Evolutionary conservation across 176 grass and related monocot genomes (phyloP).

Genomic region (Puya raimondii): DNA sequence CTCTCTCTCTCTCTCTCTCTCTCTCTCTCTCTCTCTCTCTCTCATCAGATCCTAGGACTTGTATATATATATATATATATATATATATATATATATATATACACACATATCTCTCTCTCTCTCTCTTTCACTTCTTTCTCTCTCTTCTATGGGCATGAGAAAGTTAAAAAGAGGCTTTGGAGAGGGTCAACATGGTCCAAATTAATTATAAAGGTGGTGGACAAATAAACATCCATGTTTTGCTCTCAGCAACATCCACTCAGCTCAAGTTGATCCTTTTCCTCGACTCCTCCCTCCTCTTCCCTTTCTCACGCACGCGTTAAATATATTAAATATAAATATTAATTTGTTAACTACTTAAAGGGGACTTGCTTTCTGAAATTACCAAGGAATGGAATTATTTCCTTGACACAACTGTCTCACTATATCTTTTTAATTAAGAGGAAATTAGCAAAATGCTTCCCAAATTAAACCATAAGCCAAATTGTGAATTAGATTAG

Average conservation of each 20-base stretch:
- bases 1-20: not conserved
- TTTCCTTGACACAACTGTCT: not conserved
- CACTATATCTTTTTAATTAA: no score
- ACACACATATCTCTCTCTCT: no score
- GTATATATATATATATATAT: no score
- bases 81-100: no score
- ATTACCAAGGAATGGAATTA: slow-evolving; percentile 20
- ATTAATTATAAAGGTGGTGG: slow-evolving; percentile 18
- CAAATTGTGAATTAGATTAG: no score
- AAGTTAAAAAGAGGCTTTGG: slow-evolving; percentile 2
- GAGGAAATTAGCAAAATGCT: no score
- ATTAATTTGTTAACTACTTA: slow-evolving; percentile 12
- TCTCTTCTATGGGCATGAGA: slow-evolving; percentile 19
- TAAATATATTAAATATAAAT: slow-evolving; percentile 13
- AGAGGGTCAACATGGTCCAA: slow-evolving; percentile 22
- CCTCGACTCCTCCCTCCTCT: not conserved
- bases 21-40: slow-evolving; percentile 3
- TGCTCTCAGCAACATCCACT: slow-evolving; percentile 45
- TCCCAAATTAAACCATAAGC: no score
- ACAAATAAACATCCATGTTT: slow-evolving; percentile 58
- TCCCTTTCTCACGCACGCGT: slow-evolving; percentile 23
- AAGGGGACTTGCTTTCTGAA: slow-evolving; percentile 24
- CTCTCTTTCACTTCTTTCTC: not conserved
- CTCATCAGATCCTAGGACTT: not conserved
- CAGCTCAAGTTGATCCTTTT: slow-evolving; percentile 28